Evolutionary conservation across 176 grass and related monocot species (phyloP), one percentile per base, ranked within the genome.

Genomic region (Eragrostis nindensis): DNA sequence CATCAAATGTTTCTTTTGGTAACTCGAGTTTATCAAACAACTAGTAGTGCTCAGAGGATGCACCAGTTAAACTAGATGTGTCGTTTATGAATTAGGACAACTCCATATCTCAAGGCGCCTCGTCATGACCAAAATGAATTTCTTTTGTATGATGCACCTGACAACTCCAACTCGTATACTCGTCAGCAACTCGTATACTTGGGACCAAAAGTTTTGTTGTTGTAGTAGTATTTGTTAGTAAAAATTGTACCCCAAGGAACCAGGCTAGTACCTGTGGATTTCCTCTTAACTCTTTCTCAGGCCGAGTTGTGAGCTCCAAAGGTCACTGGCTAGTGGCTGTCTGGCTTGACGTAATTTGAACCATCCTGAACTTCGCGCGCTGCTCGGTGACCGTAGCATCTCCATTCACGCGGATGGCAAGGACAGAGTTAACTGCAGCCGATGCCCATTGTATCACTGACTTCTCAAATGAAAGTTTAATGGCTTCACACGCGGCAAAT

Each of bases 341-440:
- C 32, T 36, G 32, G 32, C 32, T 36, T 36, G n/a, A 36, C 32
- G 32, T 36, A 36, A 36, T 36, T 36, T 36, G 32, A 36, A 36
- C 32, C 32, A 36, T 36, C 32, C 32, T 62, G 59, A 29, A 62
- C 4, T 13, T 3, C 25, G 11, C 22, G 59, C 22, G 12, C 24
- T 5, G 61, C 13, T 14, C 13, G 46, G 13, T 13, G 10, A 26
- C n/a, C 59, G 59, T 19, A 9, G 48, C 50, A 3, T 9, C 15
- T 29, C 41, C 12, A 13, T 19, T 76, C 74, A 77, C 57, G 41
- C 24, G 57, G 74, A 77, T 62, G 41, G 41, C 56, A 47, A 56
- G 41, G 13, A 12, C 24, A 47, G 11, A 41, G 47, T 46, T 32
- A 63, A 62, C 62, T 41, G 26, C 27, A 32, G 11, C 5, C 1